Percentiles rank a stretch among this genome's conserved stretches.
Evolutionary conservation across 2,329 filamentous ascomycete species (phyloP).

Genomic region (Celoporthe dispersa): DNA sequence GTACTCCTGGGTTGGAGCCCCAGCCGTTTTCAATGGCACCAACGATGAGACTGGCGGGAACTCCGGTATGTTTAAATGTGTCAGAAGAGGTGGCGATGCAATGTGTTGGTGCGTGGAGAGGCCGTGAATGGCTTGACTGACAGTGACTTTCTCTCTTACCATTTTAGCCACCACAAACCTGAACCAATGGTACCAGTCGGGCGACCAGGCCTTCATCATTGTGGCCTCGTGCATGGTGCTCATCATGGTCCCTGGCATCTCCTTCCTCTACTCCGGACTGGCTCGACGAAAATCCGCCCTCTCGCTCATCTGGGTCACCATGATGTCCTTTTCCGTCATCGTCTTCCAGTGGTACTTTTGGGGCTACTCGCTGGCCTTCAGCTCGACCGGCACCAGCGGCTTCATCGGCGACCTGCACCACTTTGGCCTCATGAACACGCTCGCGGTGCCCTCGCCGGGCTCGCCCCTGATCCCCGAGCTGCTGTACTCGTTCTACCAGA

Average conservation of each 20-base stretch:
- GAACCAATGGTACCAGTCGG: slow-evolving; percentile 93
- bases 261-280: slow-evolving; percentile 95
- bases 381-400: slow-evolving; percentile 76
- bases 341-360: slow-evolving; percentile 99
- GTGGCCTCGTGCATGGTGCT: slow-evolving; percentile 89
- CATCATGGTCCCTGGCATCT: slow-evolving; percentile 95
- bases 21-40: slow-evolving; percentile 66
- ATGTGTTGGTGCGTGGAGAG: neutral
- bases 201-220: slow-evolving; percentile 94
- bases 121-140: slow-evolving; percentile 25
- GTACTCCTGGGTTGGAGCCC: slow-evolving; percentile 63
- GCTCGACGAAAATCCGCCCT: slow-evolving; percentile 97
- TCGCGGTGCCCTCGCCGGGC: slow-evolving; percentile 83
- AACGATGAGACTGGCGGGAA: slow-evolving; percentile 71
- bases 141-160: slow-evolving; percentile 15
- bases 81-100: slow-evolving; percentile 25
- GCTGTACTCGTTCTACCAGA: slow-evolving; percentile 95
- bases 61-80: slow-evolving; percentile 66
- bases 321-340: slow-evolving; percentile 89
- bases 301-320: slow-evolving; percentile 95
- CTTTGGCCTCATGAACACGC: slow-evolving; percentile 85
- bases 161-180: slow-evolving; percentile 76
- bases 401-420: slow-evolving; percentile 91
- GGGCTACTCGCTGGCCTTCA: slow-evolving; percentile 96
- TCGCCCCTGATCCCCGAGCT: slow-evolving; percentile 87